Evolutionary conservation across 306 rosid genomes (phyloP), one percentile per base, ranked within the genome.

Genomic region (Abrus pulchellus): DNA sequence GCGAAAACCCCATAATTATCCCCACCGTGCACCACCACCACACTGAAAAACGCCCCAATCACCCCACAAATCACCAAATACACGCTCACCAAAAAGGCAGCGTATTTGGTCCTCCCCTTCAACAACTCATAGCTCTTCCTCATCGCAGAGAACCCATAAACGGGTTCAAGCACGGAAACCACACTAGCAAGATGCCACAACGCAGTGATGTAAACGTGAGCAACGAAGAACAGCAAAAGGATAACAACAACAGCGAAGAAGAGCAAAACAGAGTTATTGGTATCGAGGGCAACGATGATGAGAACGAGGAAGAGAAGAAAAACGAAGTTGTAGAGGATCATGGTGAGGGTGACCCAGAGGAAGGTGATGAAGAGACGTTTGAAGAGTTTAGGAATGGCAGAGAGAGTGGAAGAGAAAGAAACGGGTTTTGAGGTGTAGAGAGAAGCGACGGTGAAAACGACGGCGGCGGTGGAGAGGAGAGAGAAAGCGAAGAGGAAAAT

Each of bases 131-230:
- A 90, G 86, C 97, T 90, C 87, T 95, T 95, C 82, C 69, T 93
- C 99, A 95, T 90, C 1, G 99, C 99, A 0, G 91, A 77, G 7
- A 85, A 78, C 0, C 99, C 99, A 36, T 93, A 93, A 68, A 93
- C 48, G 0, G 92, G 93, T 78, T 95, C 98, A 5, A 95, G 83
- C 32, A 95, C 99, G 5, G 99, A 95, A 0, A 95, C 94, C 7
- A 93, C 99, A 28, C 97, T 93, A 5, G 99, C 98, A 70, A 95
- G 65, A 49, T 95, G 99, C 99, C 99, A 95, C 20, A 90, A 33
- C 0, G 97, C 99, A 10, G 98, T 92, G 61, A 93, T 95, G 34
- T 91, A 95, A 30, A 93, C 90, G 12, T 95, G 97, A 2, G 80
- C 93, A 5, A 90, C 91, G 3, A 95, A n/a, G 49, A 93, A 92